phyloP scores from a whole-genome alignment of 176 grass and related monocot genomes.

The Avena insularis region DNA sequence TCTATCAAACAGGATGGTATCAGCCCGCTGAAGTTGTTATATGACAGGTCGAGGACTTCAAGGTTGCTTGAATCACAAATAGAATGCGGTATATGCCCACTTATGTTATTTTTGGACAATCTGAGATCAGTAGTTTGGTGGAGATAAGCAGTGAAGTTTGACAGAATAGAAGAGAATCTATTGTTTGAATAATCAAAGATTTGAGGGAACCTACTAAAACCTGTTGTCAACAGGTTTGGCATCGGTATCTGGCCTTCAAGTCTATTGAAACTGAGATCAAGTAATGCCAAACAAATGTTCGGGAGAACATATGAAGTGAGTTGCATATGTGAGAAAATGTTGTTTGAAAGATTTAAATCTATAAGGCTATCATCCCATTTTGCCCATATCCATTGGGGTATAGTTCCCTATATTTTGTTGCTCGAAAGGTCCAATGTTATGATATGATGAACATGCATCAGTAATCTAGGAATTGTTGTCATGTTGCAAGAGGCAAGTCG shows the following conservation, averaged over 20 bases:
- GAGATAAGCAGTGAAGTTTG: not conserved
- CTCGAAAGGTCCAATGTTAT: slow-evolving; percentile 1
- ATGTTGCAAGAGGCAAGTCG: not conserved
- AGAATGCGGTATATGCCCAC: not conserved
- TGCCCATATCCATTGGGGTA: slow-evolving; percentile 40
- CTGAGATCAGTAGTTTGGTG: not conserved
- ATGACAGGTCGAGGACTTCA: not conserved
- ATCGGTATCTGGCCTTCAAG: not conserved
- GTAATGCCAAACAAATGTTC: not conserved
- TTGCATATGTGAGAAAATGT: slow-evolving; percentile 16
- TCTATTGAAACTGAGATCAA: slow-evolving; percentile 15
- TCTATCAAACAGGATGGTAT: slow-evolving; percentile 22
- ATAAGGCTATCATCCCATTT: not conserved
- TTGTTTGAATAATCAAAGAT: slow-evolving; percentile 15
- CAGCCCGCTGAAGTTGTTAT: slow-evolving; percentile 34
- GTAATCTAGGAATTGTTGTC: not conserved
- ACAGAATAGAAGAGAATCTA: not conserved
- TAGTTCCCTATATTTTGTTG: slow-evolving; percentile 21
- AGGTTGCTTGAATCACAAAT: slow-evolving; percentile 12
- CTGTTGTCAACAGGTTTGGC: not conserved
- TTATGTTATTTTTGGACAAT: slow-evolving; percentile 20
- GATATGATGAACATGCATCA: not conserved
- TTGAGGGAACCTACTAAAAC: too few relatives aligned
- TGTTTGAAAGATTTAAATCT: not conserved
- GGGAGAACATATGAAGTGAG: not conserved